phyloP scores from a whole-genome alignment of 176 grass and related monocot species.

The Tillandsia leiboldiana region DNA sequence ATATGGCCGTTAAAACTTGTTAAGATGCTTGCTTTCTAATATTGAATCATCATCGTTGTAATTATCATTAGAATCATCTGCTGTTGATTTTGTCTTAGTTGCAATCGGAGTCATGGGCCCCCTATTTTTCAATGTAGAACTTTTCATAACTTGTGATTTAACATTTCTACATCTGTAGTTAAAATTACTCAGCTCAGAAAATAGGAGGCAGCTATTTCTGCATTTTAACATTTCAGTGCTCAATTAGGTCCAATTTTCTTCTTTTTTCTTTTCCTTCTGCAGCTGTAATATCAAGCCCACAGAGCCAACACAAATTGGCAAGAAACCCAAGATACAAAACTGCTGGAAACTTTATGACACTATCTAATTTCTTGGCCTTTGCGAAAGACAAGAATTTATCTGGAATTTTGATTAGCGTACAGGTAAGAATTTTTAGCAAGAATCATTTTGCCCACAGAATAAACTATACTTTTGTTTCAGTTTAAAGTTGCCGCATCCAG shows the following conservation, averaged over 20 bases:
- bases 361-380: constrained; percentile 61
- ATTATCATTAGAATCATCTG: not conserved
- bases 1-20: no score
- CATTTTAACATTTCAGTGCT: not conserved
- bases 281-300: constrained; percentile 63
- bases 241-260: not conserved
- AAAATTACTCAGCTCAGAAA: not conserved
- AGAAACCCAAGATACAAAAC: constrained; percentile 57
- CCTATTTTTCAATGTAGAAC: not conserved
- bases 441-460: not conserved
- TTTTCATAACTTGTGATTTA: not conserved
- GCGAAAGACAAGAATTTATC: constrained; percentile 46
- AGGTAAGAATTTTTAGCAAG: constrained; percentile 37
- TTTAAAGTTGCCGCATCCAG: constrained; percentile 1
- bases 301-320: not conserved
- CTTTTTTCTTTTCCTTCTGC: constrained; percentile 14
- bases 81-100: not conserved
- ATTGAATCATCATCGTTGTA: no score
- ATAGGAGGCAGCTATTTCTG: not conserved
- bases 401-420: constrained; percentile 55
- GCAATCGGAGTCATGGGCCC: not conserved
- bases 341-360: constrained; percentile 42
- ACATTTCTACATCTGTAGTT: not conserved
- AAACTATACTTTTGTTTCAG: not conserved
- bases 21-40: no score